Evolutionary conservation across 768 basidiomycete genomes (phyloP), one percentile per base, ranked within the genome.

Genomic region (Mycena venus): DNA sequence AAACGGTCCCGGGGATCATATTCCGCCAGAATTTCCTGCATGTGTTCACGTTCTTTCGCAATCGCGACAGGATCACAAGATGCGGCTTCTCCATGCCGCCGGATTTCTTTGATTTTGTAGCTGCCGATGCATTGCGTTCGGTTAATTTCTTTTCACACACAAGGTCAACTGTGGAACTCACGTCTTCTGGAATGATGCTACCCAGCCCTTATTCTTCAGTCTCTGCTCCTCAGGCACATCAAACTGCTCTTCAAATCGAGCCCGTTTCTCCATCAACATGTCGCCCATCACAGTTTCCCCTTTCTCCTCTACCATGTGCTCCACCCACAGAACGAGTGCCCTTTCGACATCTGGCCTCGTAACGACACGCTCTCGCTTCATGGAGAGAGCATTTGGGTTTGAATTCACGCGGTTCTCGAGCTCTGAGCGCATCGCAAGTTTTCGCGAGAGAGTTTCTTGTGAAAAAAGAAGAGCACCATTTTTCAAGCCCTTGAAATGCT

Each of bases 11-110:
- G 72, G 4, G 67, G 72, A 17, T 69, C 42, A 70, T 77, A 85
- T 44, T 47, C 61, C 23, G 70, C 70, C 29, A 76, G 65, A 53
- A 83, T 72, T 32, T 70, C 38, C 72, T 75, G 68, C 31, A 78
- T 62, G 12, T 75, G 47, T 49, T 32, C 49, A 17, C 55, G 44
- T 68, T 82, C 82, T 14, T 44, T 73, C n/a, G 69, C 75, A 19
- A 81, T 80, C 51, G 74, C 72, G 10, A 60, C 64, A 4, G 70
- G 68, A 73, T 81, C 76, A 12, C 79, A 78, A 12, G 81, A 84
- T 9, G 74, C 82, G 29, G 82, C 80, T 68, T 83, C n/a, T n/a
- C n/a, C n/a, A n/a, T n/a, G n/a, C n/a, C n/a, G n/a, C n/a, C n/a
- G n/a, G n/a, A n/a, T n/a, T n/a, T n/a, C n/a, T n/a, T n/a, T n/a